Percentiles rank a stretch among this genome's conserved stretches.
Conservation (phyloP, 2,329 filamentous ascomycete species). For the Fonsecaea nubica region DNA sequence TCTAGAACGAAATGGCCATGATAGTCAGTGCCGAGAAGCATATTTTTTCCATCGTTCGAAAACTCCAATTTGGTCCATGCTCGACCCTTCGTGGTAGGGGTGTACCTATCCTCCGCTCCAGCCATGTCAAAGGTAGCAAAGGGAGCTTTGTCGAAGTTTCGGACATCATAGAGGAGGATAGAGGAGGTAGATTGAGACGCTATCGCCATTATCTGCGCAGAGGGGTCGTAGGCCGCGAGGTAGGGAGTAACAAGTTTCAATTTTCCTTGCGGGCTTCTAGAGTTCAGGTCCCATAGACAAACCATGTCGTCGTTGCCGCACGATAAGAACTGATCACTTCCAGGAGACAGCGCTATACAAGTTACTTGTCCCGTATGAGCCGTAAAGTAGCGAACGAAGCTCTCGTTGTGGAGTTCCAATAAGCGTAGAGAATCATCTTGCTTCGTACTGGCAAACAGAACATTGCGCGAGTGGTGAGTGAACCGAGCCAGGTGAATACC, state of each 20-base stretch:
- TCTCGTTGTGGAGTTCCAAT: constrained; percentile 90
- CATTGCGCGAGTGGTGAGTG: constrained; percentile 86
- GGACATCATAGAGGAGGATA: constrained; percentile 87
- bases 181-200: constrained; percentile 80
- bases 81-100: constrained; percentile 55
- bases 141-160: constrained; percentile 90
- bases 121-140: constrained; percentile 83
- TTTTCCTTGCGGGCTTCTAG: constrained; percentile 78
- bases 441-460: constrained; percentile 95
- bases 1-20: constrained; percentile 91
- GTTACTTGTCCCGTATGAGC: constrained; percentile 88
- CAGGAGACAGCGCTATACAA: constrained; percentile 80
- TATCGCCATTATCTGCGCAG: constrained; percentile 87
- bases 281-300: constrained; percentile 85
- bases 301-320: constrained; percentile 91
- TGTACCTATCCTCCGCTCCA: constrained; percentile 62
- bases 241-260: constrained; percentile 81
- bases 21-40: constrained; percentile 84
- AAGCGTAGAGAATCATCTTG: constrained; percentile 85
- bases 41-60: constrained; percentile 88
- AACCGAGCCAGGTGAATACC: constrained; percentile 93
- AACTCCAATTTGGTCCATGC: constrained; percentile 92
- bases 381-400: constrained; percentile 93
- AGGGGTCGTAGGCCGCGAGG: constrained; percentile 88
- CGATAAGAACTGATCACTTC: constrained; percentile 88